These are phyloP conservation scores for Fusarium mundagurra DNA, from an alignment of 2,329 filamentous ascomycete species.

Conservation along the genomic window DNA sequence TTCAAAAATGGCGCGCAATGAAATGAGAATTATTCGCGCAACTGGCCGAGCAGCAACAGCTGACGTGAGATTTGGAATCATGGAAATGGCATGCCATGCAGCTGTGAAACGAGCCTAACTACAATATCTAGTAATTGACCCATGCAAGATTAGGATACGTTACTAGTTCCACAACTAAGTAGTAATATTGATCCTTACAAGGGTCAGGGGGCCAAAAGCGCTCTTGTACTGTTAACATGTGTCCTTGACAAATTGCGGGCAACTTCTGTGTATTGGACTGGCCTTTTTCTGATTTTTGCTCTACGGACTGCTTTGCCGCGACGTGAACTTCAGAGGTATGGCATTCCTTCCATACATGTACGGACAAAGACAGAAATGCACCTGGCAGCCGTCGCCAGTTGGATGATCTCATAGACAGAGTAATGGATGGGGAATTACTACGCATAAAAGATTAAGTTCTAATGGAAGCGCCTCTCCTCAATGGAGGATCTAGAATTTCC, in stretches of 20 bases:
- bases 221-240: too few species aligned
- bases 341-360: too few species aligned
- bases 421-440: too few species aligned
- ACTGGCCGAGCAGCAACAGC: neutral
- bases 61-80: neutral
- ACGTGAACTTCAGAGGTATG: neutral
- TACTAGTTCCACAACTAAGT: neutral
- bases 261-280: too few species aligned
- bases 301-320: too few species aligned
- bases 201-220: neutral
- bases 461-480: too few species aligned
- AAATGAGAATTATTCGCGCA: neutral
- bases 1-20: neutral
- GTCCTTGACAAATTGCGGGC: neutral
- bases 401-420: neutral
- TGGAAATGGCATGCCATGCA: neutral
- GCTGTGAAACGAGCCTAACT: neutral
- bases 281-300: rapidly evolving
- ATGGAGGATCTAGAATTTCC: rapidly evolving
- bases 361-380: too few species aligned
- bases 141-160: neutral
- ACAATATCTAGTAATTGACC: neutral
- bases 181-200: too few species aligned
- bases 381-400: rapidly evolving
- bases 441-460: neutral